These are phyloP conservation scores for Dipodascus geniculatus DNA, from an alignment of 805 yeast species.

Conservation along the genomic window DNA sequence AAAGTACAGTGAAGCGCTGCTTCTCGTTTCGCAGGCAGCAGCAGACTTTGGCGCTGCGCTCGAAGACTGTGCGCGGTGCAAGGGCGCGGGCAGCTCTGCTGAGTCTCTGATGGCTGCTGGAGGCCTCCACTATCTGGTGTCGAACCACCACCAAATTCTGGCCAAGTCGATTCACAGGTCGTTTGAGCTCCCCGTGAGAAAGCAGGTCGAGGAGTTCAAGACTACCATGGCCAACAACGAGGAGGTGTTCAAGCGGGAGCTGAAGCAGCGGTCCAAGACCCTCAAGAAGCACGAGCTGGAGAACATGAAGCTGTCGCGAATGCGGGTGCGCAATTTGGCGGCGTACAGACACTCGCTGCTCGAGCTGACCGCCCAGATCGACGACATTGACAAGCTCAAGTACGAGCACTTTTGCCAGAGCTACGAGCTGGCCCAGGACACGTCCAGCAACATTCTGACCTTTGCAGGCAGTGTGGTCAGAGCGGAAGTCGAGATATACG, in stretches of 20 bases:
- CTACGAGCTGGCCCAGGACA: constrained; percentile 47
- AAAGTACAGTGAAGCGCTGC: constrained; percentile 36
- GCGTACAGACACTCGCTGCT: constrained; percentile 55
- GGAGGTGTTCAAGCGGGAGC: constrained; percentile 38
- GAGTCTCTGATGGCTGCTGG: constrained; percentile 62
- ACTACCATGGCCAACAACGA: constrained; percentile 37
- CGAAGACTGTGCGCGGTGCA: constrained; percentile 49
- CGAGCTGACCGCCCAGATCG: constrained; percentile 61
- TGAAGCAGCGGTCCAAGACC: constrained; percentile 39
- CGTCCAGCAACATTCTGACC: constrained; percentile 42
- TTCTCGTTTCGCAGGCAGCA: constrained; percentile 43
- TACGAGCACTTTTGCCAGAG: constrained; percentile 62
- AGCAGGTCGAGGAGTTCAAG: constrained; percentile 35
- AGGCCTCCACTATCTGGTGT: constrained; percentile 63
- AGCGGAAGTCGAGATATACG: constrained; percentile 73
- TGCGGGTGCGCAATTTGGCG: constrained; percentile 52
- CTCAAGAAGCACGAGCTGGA: constrained; percentile 51
- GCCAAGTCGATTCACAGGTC: constrained; percentile 43
- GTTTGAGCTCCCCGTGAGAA: constrained; percentile 42
- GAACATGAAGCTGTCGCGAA: constrained; percentile 45
- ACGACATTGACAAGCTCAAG: constrained; percentile 65
- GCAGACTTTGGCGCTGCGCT: constrained; percentile 61
- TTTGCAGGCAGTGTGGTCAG: constrained; percentile 54
- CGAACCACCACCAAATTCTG: constrained; percentile 67
- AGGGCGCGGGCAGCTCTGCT: constrained; percentile 47